A percentile compares a stretch with the other conserved stretches of the same genome.
Evolutionary conservation across 805 yeast species (phyloP).

Genomic region (Candida alai): DNA sequence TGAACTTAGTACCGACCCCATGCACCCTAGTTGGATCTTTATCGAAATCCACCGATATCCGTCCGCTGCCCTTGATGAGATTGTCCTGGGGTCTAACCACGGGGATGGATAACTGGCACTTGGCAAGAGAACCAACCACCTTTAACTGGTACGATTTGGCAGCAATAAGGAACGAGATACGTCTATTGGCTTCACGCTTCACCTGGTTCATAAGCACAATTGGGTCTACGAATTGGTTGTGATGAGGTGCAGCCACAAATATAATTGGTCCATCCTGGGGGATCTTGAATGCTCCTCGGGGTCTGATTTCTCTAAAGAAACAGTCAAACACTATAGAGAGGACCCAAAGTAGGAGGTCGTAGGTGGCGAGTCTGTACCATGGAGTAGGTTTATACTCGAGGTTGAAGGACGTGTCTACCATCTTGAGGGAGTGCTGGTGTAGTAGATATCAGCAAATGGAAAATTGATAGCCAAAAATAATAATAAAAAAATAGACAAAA

Average conservation of each 20-base stretch:
- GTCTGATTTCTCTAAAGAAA: conserved; percentile 85
- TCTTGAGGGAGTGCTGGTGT: too few species aligned
- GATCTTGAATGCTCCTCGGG: conserved; percentile 78
- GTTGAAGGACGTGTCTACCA: too few species aligned
- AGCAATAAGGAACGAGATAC: conserved; percentile 82
- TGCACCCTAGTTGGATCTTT: conserved; percentile 49
- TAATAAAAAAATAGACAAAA: too few species aligned
- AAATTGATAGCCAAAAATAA: too few species aligned
- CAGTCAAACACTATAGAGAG: conserved; percentile 44
- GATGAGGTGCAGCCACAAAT: conserved; percentile 96
- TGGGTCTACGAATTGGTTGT: conserved; percentile 87
- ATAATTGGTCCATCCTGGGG: conserved; percentile 78
- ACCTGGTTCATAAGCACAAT: conserved; percentile 82
- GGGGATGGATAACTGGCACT: conserved; percentile 79
- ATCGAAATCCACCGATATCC: conserved; percentile 50
- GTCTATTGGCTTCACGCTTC: conserved; percentile 57
- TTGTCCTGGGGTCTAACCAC: conserved; percentile 92
- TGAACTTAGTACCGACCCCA: conserved; percentile 69
- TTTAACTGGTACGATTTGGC: conserved; percentile 64
- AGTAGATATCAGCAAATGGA: too few species aligned
- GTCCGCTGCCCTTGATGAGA: conserved; percentile 63
- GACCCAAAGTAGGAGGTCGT: conserved; percentile 37
- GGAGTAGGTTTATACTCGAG: conserved; percentile 9
- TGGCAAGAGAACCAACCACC: conserved; percentile 73
- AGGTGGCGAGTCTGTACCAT: conserved; percentile 27